A percentile compares a stretch with the other conserved stretches of the same genome.
These are phyloP conservation scores for Triticum aestivum DNA, from an alignment of 176 grass and related monocot species.

Conservation along the genomic window DNA sequence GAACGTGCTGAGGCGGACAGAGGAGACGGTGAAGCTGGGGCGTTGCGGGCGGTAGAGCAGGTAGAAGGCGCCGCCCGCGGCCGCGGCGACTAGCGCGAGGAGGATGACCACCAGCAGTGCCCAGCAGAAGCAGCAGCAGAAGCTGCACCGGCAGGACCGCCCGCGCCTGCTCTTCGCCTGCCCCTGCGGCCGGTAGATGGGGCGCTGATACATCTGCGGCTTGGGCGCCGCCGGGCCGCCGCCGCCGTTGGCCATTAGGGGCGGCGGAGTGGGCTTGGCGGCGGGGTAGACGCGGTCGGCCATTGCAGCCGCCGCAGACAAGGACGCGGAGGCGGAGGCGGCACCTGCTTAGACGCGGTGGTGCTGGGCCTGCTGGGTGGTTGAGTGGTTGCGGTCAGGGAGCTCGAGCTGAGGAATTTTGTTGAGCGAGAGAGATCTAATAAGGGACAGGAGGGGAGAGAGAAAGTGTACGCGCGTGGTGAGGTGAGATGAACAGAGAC, in stretches of 20 bases:
- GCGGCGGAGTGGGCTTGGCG: constrained; percentile 65
- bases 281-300: constrained; percentile 77
- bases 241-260: constrained; percentile 21
- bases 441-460: constrained; percentile 8
- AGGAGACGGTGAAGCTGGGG: constrained; percentile 66
- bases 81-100: constrained; percentile 56
- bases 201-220: constrained; percentile 75
- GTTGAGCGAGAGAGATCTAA: constrained; percentile 28
- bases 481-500: constrained; percentile 41
- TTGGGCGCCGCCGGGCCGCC: constrained; percentile 45
- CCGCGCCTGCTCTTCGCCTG: constrained; percentile 35
- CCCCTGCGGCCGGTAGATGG: constrained; percentile 57
- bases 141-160: constrained; percentile 55
- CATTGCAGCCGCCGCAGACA: constrained; percentile 37
- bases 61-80: constrained; percentile 68
- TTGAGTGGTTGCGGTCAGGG: neutral
- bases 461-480: constrained; percentile 9
- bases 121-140: constrained; percentile 80
- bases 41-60: constrained; percentile 83
- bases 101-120: constrained; percentile 45
- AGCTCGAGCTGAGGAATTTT: constrained; percentile 6
- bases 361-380: no score
- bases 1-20: constrained; percentile 48
- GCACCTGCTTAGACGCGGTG: neutral
- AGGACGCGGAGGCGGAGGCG: neutral